Evolutionary conservation across 371 early-diverging fungal species (phyloP).

Genomic region (Thermomucor indicae-seudaticae): DNA sequence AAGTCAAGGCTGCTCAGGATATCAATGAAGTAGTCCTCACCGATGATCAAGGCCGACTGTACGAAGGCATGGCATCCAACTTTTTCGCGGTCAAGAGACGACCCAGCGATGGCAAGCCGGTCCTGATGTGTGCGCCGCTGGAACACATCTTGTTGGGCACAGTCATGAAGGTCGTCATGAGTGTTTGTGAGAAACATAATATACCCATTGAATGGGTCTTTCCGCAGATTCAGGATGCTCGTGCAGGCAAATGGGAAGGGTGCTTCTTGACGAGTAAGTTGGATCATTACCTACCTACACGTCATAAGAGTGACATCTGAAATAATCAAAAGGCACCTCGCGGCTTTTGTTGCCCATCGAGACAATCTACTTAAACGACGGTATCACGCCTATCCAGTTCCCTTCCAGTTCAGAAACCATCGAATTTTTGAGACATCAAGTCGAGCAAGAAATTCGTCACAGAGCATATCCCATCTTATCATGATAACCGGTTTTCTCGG

Average conservation of each 20-base stretch:
- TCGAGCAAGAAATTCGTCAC: conserved; percentile 24
- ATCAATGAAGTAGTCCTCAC: conserved; percentile 55
- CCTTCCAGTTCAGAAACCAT: conserved; percentile 21
- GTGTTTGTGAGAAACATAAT: conserved; percentile 40
- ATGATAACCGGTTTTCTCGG: too few relatives aligned
- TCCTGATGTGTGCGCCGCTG: conserved; percentile 50
- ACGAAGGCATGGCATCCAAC: conserved; percentile 66
- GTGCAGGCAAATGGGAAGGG: conserved; percentile 47
- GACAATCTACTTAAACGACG: conserved; percentile 28
- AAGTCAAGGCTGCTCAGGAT: too few relatives aligned
- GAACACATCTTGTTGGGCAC: conserved; percentile 59
- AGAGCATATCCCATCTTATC: conserved; percentile 10
- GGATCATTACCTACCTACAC: background rate
- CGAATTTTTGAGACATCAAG: conserved; percentile 24
- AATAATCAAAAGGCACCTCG: conserved; percentile 40
- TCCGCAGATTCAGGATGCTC: conserved; percentile 40
- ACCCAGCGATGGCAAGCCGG: conserved; percentile 15
- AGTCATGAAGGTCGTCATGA: conserved; percentile 48
- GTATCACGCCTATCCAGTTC: conserved; percentile 26
- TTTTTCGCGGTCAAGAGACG: conserved; percentile 47
- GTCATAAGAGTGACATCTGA: background rate
- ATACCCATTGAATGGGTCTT: conserved; percentile 46
- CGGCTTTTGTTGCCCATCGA: conserved; percentile 51
- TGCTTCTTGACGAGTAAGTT: conserved; percentile 57
- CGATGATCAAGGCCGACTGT: conserved; percentile 43